Evolutionary conservation across 2,329 filamentous ascomycete species (phyloP).

Genomic region (Stachybotrys elegans): DNA sequence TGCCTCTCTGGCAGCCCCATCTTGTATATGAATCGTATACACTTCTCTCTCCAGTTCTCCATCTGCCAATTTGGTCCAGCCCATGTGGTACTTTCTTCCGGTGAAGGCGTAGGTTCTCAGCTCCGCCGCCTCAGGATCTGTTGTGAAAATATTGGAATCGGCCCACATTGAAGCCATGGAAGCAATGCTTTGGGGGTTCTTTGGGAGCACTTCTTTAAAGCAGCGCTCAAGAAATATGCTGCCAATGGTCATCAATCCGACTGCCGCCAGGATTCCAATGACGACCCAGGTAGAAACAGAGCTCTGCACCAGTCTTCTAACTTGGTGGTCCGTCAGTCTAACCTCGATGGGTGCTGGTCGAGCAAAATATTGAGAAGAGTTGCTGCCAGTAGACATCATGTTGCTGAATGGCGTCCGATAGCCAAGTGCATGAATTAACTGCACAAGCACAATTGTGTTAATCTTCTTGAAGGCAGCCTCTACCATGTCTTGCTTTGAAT

Average conservation of each 20-base stretch:
- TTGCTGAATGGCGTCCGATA: not conserved
- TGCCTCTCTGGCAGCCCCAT: too few species aligned
- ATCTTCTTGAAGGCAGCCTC: not conserved
- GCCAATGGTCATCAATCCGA: not conserved
- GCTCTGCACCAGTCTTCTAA: not conserved
- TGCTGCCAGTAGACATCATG: not conserved
- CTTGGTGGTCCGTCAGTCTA: not conserved
- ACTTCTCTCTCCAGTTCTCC: not conserved
- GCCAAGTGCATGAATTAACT: not conserved
- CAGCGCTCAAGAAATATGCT: not conserved
- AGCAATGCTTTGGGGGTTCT: not conserved
- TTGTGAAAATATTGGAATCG: not conserved
- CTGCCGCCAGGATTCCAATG: not conserved
- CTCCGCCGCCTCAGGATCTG: not conserved
- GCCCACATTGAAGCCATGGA: not conserved
- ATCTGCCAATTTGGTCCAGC: not conserved
- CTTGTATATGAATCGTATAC: not conserved
- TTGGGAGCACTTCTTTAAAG: not conserved
- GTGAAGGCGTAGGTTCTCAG: constrained; percentile 6
- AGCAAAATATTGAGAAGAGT: too few species aligned
- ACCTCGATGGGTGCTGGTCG: not conserved
- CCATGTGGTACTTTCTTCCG: constrained; percentile 5
- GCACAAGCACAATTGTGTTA: not conserved
- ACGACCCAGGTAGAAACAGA: not conserved
- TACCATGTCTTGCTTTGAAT: not conserved